A percentile compares a stretch with the other conserved stretches of the same genome.
These are phyloP conservation scores for Colletotrichum lini DNA, from an alignment of 2,329 filamentous ascomycete species.

Conservation along the genomic window DNA sequence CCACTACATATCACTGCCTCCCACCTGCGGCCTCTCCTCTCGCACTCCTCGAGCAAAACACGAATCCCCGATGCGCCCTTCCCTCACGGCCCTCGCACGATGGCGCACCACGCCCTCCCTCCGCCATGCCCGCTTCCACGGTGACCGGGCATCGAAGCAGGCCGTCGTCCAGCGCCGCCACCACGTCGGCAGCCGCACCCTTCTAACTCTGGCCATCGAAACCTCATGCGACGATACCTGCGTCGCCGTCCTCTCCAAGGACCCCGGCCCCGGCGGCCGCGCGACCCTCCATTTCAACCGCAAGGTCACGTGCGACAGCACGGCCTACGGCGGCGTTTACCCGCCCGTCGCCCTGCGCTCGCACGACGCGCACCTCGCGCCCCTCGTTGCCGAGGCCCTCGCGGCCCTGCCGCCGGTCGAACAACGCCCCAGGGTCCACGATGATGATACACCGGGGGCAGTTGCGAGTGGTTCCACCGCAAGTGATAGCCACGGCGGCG, in stretches of 20 bases:
- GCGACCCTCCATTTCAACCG: conserved; percentile 82
- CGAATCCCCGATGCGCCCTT: conserved; percentile 17
- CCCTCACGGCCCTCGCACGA: neutral
- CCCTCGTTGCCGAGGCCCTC: conserved; percentile 77
- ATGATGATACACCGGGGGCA: neutral
- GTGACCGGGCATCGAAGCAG: conserved; percentile 6
- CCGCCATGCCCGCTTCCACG: neutral
- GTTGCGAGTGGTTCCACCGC: too few relatives aligned
- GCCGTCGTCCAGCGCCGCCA: neutral
- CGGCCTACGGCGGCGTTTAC: conserved; percentile 82
- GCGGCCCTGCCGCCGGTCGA: conserved; percentile 59
- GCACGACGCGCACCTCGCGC: conserved; percentile 80
- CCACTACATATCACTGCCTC: neutral
- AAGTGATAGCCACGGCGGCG: neutral
- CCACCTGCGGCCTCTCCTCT: neutral
- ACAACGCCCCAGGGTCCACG: conserved; percentile 1
- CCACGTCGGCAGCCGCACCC: conserved; percentile 46
- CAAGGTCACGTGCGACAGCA: conserved; percentile 86
- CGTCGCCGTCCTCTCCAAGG: conserved; percentile 82
- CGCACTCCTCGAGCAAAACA: neutral
- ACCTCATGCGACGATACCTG: conserved; percentile 94
- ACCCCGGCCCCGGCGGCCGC: conserved; percentile 43
- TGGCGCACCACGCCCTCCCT: conserved; percentile 7
- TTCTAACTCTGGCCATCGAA: conserved; percentile 81
- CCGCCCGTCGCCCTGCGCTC: conserved; percentile 82